These are phyloP conservation scores for Saccharomyces kudriavzevii DNA, from an alignment of 805 yeast species.

Conservation along the genomic window DNA sequence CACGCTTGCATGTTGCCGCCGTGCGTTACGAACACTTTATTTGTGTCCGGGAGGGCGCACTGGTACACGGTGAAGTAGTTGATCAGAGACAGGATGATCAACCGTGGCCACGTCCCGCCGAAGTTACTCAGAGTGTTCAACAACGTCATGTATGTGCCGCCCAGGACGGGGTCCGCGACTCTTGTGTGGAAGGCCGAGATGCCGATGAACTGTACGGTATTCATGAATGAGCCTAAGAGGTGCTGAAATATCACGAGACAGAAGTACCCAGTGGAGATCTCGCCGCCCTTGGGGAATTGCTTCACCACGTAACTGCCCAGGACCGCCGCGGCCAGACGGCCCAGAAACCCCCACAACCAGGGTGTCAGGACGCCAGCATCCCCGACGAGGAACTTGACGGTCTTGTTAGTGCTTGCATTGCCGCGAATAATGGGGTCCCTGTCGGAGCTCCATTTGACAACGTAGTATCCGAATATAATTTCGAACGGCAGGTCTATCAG, in stretches of 20 bases:
- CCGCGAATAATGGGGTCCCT: conserved; percentile 2
- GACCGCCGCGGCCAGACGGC: conserved; percentile 67
- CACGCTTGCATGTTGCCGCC: conserved; percentile 12
- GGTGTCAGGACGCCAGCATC: conserved; percentile 62
- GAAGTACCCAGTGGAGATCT: conserved; percentile 47
- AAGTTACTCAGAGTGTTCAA: conserved; percentile 84
- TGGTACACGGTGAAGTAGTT: conserved; percentile 64
- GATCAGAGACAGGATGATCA: conserved; percentile 70
- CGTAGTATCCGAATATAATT: conserved; percentile 88
- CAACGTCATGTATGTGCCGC: conserved; percentile 97
- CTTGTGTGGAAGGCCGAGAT: conserved; percentile 91
- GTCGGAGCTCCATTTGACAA: conserved; percentile 90
- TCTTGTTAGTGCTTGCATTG: background rate
- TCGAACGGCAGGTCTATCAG: conserved; percentile 94
- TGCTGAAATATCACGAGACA: conserved; percentile 73
- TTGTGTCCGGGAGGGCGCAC: conserved; percentile 37
- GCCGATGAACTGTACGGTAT: conserved; percentile 90
- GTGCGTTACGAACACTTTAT: conserved; percentile 5
- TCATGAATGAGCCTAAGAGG: conserved; percentile 80
- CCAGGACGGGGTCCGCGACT: conserved; percentile 90
- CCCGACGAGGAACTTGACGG: conserved; percentile 20
- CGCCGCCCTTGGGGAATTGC: conserved; percentile 54
- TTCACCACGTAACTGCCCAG: conserved; percentile 68
- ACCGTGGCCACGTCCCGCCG: conserved; percentile 96
- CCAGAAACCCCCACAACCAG: conserved; percentile 83